A percentile compares a stretch with the other conserved stretches of the same genome.
These are phyloP conservation scores for Ilyonectria sp. DNA, from an alignment of 2,329 filamentous ascomycete species.

Conservation along the genomic window DNA sequence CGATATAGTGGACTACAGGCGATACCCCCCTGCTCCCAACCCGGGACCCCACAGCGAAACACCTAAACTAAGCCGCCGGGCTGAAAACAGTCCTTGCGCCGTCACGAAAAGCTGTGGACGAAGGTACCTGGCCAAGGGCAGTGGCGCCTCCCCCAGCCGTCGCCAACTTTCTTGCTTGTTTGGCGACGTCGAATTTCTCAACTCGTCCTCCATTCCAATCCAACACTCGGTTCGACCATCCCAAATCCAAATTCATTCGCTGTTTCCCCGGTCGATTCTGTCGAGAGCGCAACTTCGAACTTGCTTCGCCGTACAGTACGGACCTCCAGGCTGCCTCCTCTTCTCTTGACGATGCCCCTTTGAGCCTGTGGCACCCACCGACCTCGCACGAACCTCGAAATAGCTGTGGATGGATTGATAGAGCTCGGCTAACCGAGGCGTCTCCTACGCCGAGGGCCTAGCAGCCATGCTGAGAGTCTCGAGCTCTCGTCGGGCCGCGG, in stretches of 20 bases:
- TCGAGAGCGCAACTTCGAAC: background rate
- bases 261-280: background rate
- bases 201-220: background rate
- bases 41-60: background rate
- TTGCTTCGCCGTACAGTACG: background rate
- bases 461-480: conserved; percentile 54
- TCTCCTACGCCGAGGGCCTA: conserved; percentile 40
- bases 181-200: conserved; percentile 6
- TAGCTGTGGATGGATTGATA: conserved; percentile 31
- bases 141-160: conserved; percentile 20
- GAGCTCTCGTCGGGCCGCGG: conserved; percentile 69
- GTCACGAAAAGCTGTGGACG: conserved; percentile 6
- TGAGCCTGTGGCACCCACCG: conserved; percentile 18
- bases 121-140: conserved; percentile 3
- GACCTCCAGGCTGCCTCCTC: conserved; percentile 28
- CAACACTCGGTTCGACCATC: background rate
- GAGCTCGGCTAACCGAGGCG: conserved; percentile 30
- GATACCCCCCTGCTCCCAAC: background rate
- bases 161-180: conserved; percentile 14
- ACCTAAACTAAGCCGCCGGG: background rate
- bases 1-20: background rate
- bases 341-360: conserved; percentile 34
- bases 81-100: background rate
- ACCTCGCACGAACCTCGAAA: conserved; percentile 22
- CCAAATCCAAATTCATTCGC: background rate